These are phyloP conservation scores for Fusarium paranaense DNA, from an alignment of 2,329 filamentous ascomycete species.

Conservation along the genomic window DNA sequence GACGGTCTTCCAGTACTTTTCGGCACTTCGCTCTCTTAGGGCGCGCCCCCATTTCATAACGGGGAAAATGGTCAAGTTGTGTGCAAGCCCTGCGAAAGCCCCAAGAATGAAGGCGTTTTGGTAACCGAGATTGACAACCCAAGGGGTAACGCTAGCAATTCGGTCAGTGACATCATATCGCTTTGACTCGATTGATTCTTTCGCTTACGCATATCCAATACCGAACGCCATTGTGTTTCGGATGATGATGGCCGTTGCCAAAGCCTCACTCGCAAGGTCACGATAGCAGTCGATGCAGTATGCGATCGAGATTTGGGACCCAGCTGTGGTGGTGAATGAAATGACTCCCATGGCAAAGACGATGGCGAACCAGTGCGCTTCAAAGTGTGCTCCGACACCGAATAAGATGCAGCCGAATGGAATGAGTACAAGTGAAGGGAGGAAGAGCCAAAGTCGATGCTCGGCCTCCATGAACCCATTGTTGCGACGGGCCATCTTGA, in stretches of 20 bases:
- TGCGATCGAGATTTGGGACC: neutral
- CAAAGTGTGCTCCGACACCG: neutral
- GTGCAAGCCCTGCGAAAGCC: conserved; percentile 7
- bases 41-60: neutral
- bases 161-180: neutral
- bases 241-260: conserved; percentile 2
- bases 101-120: conserved; percentile 16
- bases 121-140: conserved; percentile 8
- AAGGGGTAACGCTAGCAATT: neutral
- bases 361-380: neutral
- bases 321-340: neutral
- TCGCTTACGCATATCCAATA: conserved; percentile 1
- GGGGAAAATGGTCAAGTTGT: conserved; percentile 4
- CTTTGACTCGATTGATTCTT: neutral
- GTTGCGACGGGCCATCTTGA: conserved; percentile 2
- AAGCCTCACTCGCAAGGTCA: conserved; percentile 1
- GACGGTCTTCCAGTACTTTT: conserved; percentile 4
- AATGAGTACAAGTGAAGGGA: neutral
- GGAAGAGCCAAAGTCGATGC: conserved; percentile 10
- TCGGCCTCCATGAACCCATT: conserved; percentile 9
- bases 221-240: conserved; percentile 9
- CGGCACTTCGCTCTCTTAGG: conserved; percentile 12
- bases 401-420: neutral
- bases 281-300: conserved; percentile 11
- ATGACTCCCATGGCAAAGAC: conserved; percentile 3